Conservation (phyloP, 2,329 filamentous ascomycete genomes). For the Sphaerulina populicola region DNA sequence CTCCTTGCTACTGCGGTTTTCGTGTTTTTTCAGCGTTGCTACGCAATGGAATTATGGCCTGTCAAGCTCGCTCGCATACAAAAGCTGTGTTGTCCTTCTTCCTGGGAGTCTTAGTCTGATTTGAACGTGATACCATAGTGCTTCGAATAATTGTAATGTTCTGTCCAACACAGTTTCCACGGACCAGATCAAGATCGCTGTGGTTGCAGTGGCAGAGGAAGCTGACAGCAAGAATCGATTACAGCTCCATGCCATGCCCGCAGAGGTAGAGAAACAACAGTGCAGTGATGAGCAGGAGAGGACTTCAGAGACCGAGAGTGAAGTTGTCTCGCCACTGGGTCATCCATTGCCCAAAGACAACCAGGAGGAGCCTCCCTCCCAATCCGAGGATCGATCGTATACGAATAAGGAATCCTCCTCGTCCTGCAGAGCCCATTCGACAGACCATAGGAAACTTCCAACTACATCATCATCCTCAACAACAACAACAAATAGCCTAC, state of each 20-base stretch:
- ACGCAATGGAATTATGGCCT: background rate
- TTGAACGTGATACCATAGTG: constrained; percentile 8
- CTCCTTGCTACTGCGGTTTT: background rate
- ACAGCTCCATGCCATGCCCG: background rate
- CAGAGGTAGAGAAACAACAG: too few species aligned
- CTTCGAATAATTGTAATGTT: constrained; percentile 1
- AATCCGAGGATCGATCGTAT: background rate
- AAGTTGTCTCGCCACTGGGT: too few species aligned
- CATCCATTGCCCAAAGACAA: too few species aligned
- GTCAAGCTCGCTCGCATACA: background rate
- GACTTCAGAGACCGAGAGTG: too few species aligned
- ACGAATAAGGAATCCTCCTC: background rate
- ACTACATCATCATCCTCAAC: too few species aligned
- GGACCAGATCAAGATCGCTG: background rate
- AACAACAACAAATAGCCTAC: too few species aligned
- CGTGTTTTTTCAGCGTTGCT: background rate
- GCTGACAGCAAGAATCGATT: background rate
- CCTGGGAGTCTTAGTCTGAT: constrained; percentile 13
- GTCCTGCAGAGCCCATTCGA: background rate
- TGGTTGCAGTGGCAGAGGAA: background rate
- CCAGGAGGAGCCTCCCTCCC: background rate
- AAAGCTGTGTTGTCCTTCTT: constrained; percentile 1
- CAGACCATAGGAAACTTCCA: background rate
- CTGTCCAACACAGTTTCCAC: background rate
- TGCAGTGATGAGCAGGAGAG: too few species aligned